Base-by-base conservation (phyloP, 2,329 filamentous ascomycete species). In the Diplodia scrobiculata region DNA sequence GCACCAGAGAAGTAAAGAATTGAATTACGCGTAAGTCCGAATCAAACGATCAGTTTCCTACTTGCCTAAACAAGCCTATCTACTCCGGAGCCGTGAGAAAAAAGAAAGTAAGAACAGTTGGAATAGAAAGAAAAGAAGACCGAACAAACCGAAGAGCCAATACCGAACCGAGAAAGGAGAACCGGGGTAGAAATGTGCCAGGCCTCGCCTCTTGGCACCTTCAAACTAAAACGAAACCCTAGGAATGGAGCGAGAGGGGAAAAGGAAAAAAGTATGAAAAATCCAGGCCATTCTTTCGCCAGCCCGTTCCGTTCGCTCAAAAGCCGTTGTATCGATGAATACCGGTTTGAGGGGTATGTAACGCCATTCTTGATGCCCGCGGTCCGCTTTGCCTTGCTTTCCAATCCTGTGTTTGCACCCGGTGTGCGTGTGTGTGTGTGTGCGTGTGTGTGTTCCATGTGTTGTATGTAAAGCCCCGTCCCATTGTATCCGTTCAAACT, bases 341-440 rank as follows among this genome's bases (percentile, higher is more conserved):
- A 29, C 32, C 27, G 25, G 19, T 62, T 62, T 36, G n/a, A 62
- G 58, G 58, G 58, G 58, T 62, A 62, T 62, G 58, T 62, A 62
- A 62, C 58, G 58, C 58, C 58, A 62, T 34, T 62, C 58, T 62
- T 62, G 58, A 62, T 62, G 58, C 58, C 45, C 58, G 29, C 48
- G 27, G 36, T 62, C 19, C n/a, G n/a, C 9, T 34, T 45, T 45
- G 34, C 41, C 41, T 38, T 38, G 25, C 21, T 58, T 21, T 60
- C 55, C 55, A 47, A 47, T 14, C 7, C 29, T 27, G 25, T 27
- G 21, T 21, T 27, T 27, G 11, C 25, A 19, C 38, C n/a, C 13
- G n/a, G 48, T 53, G 51, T 9, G 29, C 11, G 38, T 25, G 25
- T 19, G 27, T 53, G 11, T 32, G 47, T 21, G 21, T 53, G 50